Conservation (phyloP, 1,284 basidiomycete genomes). For the Sporisorium exsertum region DNA sequence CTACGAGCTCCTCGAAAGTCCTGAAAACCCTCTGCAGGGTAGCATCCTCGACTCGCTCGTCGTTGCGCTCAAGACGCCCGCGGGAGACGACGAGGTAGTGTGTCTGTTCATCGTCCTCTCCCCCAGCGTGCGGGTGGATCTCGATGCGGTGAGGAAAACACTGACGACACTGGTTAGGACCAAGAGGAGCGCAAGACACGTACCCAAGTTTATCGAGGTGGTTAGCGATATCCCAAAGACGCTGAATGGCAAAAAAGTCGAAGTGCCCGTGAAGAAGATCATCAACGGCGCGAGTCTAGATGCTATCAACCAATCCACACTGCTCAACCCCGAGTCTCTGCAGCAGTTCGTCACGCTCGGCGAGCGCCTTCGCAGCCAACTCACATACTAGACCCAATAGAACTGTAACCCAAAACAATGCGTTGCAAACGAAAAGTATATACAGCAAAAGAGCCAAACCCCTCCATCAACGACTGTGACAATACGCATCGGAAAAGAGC, state of each 20-base stretch:
- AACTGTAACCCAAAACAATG: background rate
- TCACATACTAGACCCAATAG: conserved; percentile 20
- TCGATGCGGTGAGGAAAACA: conserved; percentile 73
- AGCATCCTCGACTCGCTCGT: conserved; percentile 79
- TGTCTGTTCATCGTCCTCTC: conserved; percentile 82
- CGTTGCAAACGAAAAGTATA: background rate
- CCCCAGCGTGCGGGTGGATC: conserved; percentile 13
- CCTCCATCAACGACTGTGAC: conserved; percentile 9
- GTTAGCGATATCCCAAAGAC: conserved; percentile 82
- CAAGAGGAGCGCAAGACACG: conserved; percentile 74
- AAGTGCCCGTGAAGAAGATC: conserved; percentile 84
- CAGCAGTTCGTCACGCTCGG: conserved; percentile 77
- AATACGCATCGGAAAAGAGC: conserved; percentile 41
- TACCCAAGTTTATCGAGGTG: conserved; percentile 75
- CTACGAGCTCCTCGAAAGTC: conserved; percentile 78
- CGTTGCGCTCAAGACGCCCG: conserved; percentile 79
- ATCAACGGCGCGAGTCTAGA: conserved; percentile 82
- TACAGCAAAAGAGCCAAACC: background rate
- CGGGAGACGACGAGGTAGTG: conserved; percentile 83
- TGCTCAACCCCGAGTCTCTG: conserved; percentile 82
- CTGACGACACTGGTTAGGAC: conserved; percentile 74
- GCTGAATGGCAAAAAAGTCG: conserved; percentile 85
- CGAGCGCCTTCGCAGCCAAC: conserved; percentile 72
- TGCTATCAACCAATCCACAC: conserved; percentile 80
- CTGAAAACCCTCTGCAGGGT: conserved; percentile 18